Percentiles rank a stretch among this genome's conserved stretches.
phyloP scores from a whole-genome alignment of 495 filamentous ascomycete genomes.

The Aspergillus steynii region DNA sequence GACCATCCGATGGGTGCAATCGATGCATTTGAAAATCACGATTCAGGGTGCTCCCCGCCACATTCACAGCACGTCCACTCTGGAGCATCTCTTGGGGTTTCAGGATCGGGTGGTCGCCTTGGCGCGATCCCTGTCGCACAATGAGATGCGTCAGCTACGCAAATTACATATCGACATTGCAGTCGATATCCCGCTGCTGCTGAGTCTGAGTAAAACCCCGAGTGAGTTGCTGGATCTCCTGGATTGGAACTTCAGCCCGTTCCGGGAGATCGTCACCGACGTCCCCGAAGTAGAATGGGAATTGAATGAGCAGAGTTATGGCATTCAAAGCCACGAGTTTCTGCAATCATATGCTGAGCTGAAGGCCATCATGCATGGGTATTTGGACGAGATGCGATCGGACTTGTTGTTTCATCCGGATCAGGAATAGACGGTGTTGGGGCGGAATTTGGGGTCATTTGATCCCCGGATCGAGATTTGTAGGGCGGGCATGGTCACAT shows the following conservation, averaged over 20 bases:
- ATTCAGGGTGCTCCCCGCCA: slow-evolving; percentile 12
- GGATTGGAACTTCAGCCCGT: slow-evolving; percentile 9
- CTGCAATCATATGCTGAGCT: slow-evolving; percentile 7
- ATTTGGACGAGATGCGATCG: slow-evolving; percentile 9
- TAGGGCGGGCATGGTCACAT: neutral
- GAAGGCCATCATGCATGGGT: slow-evolving; percentile 6
- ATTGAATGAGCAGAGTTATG: slow-evolving; percentile 12
- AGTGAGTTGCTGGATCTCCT: slow-evolving; percentile 9
- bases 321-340: slow-evolving; percentile 14
- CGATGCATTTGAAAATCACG: slow-evolving; percentile 2
- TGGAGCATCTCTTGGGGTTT: slow-evolving; percentile 9
- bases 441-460: neutral
- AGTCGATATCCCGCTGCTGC: slow-evolving; percentile 11
- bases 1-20: slow-evolving; percentile 7
- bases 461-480: neutral
- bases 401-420: slow-evolving; percentile 7
- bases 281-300: slow-evolving; percentile 2
- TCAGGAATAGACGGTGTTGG: neutral
- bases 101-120: slow-evolving; percentile 7
- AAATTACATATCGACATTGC: slow-evolving; percentile 4
- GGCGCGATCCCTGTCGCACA: slow-evolving; percentile 1
- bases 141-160: neutral
- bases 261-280: slow-evolving; percentile 3
- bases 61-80: slow-evolving; percentile 5
- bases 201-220: slow-evolving; percentile 17